Evolutionary conservation across 192 early-diverging fungal species (phyloP).

Genomic region (Rhizophlyctis rosea): DNA sequence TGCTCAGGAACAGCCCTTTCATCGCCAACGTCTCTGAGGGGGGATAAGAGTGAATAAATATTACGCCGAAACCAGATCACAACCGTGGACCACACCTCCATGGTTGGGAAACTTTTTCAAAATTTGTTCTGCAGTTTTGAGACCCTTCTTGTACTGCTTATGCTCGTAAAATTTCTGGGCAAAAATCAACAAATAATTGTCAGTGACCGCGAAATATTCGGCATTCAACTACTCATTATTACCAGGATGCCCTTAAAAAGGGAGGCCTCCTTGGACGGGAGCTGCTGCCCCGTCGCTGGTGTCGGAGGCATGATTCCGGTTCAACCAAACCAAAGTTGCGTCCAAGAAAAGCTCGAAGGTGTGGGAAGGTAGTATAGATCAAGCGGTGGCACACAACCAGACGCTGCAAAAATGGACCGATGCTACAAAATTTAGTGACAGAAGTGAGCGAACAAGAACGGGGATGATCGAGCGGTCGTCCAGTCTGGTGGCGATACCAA

Average conservation of each 20-base stretch:
- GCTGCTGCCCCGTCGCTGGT: slow-evolving; percentile 30
- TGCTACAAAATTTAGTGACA: too few relatives aligned
- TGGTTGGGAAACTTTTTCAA: slow-evolving; percentile 91
- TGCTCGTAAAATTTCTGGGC: slow-evolving; percentile 88
- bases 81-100: slow-evolving; percentile 69
- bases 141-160: slow-evolving; percentile 93
- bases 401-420: too few relatives aligned
- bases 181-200: background rate
- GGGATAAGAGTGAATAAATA: too few relatives aligned
- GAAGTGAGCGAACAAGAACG: too few relatives aligned
- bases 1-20: slow-evolving; percentile 89
- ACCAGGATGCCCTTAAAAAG: slow-evolving; percentile 71
- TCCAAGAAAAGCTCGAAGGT: too few relatives aligned
- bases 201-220: background rate
- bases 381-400: too few relatives aligned
- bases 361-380: too few relatives aligned
- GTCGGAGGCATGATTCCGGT: too few relatives aligned
- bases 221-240: slow-evolving; percentile 13
- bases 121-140: slow-evolving; percentile 88
- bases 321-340: too few relatives aligned
- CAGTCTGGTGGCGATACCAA: too few relatives aligned
- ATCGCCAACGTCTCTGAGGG: slow-evolving; percentile 92
- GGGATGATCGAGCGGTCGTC: too few relatives aligned
- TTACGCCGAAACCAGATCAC: too few relatives aligned
- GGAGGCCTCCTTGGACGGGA: slow-evolving; percentile 70